A percentile compares a stretch with the other conserved stretches of the same genome.
phyloP scores from a whole-genome alignment of 164 flowering plant genomes.

The Hamamelis virginiana region DNA sequence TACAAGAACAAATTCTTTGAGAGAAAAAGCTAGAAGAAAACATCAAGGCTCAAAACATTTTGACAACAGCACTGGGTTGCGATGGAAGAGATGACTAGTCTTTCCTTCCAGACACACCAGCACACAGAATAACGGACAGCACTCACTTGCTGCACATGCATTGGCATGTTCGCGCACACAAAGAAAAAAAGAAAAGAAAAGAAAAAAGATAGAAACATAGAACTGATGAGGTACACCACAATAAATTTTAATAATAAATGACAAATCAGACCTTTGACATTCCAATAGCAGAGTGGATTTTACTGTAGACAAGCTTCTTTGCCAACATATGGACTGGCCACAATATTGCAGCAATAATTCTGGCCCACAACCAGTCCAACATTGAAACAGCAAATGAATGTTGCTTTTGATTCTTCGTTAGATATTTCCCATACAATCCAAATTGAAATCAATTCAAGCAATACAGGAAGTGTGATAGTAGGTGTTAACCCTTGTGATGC shows the following conservation, averaged over 20 bases:
- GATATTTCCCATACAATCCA: slow-evolving; percentile 63
- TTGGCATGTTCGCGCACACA: no score
- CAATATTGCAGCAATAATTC: slow-evolving; percentile 50
- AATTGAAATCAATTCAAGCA: slow-evolving; percentile 4
- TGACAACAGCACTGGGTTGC: not conserved
- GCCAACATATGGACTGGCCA: slow-evolving; percentile 83
- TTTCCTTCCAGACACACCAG: not conserved
- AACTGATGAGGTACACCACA: no score
- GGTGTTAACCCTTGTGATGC: not conserved
- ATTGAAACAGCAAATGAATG: slow-evolving; percentile 35
- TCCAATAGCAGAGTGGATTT: slow-evolving; percentile 81
- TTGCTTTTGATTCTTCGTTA: slow-evolving; percentile 43
- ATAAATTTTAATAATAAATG: not conserved
- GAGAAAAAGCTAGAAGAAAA: slow-evolving; percentile 1
- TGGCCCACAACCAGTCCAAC: slow-evolving; percentile 69
- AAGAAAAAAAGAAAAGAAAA: not conserved
- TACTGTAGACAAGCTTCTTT: slow-evolving; percentile 64
- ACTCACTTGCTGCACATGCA: not conserved
- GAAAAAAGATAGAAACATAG: not conserved
- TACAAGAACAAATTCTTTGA: not conserved
- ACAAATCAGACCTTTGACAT: slow-evolving; percentile 65
- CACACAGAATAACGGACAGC: not conserved
- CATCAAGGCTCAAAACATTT: not conserved
- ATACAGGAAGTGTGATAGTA: not conserved
- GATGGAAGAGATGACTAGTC: not conserved